Base-by-base conservation (phyloP, 2,329 filamentous ascomycete genomes). In the Ophiostoma montium region DNA sequence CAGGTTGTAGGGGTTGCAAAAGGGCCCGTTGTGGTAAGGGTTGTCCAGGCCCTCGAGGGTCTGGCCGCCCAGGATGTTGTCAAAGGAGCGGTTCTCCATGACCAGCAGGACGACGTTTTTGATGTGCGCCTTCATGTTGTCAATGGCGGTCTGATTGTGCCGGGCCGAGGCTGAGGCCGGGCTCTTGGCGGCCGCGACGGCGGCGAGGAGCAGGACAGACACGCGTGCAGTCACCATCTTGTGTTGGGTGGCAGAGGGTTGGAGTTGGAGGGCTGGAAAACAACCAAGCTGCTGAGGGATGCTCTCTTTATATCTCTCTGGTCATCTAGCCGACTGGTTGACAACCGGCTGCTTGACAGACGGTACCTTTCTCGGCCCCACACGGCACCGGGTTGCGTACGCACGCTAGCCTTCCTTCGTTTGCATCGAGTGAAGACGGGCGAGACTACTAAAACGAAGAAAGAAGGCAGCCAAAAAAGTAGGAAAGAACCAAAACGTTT, bases 21-120 rank as follows among this genome's bases (percentile, higher is more conserved):
- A 68, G 5, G 65, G 65, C 0, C 66, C 66, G 39, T 61, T 66
- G 53, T 67, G 63, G 55, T 65, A 60, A 8, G 65, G 63, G 54
- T 69, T 69, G 38, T 68, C 64, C 2, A 69, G 54, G 23, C 65
- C 65, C 13, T 56, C 50, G 15, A 60, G 53, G 13, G 54, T 65
- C 57, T 67, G 63, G 9, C 66, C 67, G 49, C 67, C 67, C 5
- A 69, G 57, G 8, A 70, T 52, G 56, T 68, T 70, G 55, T 70
- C 67, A 21, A 69, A 57, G 0, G 67, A 69, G 47, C 67, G 66
- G 56, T 69, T 69, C 55, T 69, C 67, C 62, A 68, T 63, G 10
- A 70, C 67, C 16, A 72, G 59, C 23, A 71, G 64, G 43, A 72
- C 68, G 6, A 71, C 67, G 54, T 68, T 68, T 58, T 70, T 70